Evolutionary conservation across 306 rosid genomes (phyloP).

Genomic region (Acacia melanoxylon): DNA sequence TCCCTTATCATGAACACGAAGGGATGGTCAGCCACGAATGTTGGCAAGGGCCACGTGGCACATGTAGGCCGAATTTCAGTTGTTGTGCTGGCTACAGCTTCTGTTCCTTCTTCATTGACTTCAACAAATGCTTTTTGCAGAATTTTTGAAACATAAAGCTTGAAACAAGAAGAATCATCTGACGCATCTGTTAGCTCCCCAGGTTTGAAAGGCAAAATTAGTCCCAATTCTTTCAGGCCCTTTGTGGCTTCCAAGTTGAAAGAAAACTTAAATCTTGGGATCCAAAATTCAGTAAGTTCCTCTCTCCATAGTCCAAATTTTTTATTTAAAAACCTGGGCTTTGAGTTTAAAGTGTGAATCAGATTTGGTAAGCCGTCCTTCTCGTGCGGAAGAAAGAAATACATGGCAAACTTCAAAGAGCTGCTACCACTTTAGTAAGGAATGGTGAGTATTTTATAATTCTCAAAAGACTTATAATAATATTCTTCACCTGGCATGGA

Average conservation of each 20-base stretch:
- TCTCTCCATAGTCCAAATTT: background rate
- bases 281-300: background rate
- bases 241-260: background rate
- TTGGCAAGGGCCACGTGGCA: too few species aligned
- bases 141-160: background rate
- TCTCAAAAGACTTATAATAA: background rate
- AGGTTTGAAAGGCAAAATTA: background rate
- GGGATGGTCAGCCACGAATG: too few species aligned
- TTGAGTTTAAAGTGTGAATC: background rate
- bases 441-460: background rate
- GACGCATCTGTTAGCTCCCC: slow-evolving; percentile 30
- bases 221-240: slow-evolving; percentile 1
- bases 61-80: rapidly evolving
- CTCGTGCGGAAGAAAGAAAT: slow-evolving; percentile 33
- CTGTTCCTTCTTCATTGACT: slow-evolving; percentile 29
- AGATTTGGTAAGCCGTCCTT: slow-evolving; percentile 28
- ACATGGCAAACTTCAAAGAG: slow-evolving; percentile 4
- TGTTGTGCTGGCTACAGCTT: background rate
- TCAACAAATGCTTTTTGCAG: slow-evolving; percentile 15
- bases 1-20: too few species aligned
- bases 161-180: background rate
- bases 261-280: slow-evolving; percentile 36
- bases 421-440: background rate
- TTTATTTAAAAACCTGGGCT: slow-evolving; percentile 1
- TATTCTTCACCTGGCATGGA: background rate